Evolutionary conservation across 1,284 basidiomycete species (phyloP).

Genomic region (Ustilago loliicola): DNA sequence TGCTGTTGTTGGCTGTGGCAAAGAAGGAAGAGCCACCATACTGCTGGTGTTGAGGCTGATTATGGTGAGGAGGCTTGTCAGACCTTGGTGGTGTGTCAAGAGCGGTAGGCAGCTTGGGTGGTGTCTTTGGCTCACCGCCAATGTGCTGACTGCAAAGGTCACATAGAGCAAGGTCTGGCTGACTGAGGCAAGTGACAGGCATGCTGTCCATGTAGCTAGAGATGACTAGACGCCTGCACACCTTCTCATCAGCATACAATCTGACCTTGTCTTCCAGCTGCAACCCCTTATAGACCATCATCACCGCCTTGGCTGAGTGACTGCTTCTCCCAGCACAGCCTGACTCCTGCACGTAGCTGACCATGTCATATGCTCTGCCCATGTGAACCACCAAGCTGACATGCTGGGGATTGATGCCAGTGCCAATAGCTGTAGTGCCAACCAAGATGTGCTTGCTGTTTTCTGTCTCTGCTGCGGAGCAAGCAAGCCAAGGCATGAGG

Average conservation of each 20-base stretch:
- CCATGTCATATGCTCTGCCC: conserved; percentile 1
- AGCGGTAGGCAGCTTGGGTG: no score
- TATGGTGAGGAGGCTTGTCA: no score
- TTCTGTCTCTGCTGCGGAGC: conserved; percentile 2
- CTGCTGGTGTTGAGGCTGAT: no score
- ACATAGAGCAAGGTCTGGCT: no score
- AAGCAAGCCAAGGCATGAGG: not conserved
- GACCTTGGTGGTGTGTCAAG: no score
- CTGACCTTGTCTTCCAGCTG: not conserved
- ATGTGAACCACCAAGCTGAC: conserved; percentile 1
- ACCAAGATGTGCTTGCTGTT: no score
- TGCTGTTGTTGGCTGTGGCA: no score
- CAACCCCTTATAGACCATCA: not conserved
- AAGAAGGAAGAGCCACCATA: no score
- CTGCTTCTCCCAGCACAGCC: not conserved
- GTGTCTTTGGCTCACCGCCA: no score
- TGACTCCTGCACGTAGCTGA: no score
- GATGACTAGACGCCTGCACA: not conserved
- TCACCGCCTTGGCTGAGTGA: not conserved
- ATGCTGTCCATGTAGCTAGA: conserved; percentile 6
- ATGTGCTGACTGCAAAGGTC: no score
- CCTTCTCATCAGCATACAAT: not conserved
- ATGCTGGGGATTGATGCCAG: conserved; percentile 5
- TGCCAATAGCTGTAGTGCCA: conserved; percentile 10
- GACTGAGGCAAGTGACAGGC: no score